Evolutionary conservation across 1,284 basidiomycete genomes (phyloP).

Genomic region (Takashimella tepidaria): DNA sequence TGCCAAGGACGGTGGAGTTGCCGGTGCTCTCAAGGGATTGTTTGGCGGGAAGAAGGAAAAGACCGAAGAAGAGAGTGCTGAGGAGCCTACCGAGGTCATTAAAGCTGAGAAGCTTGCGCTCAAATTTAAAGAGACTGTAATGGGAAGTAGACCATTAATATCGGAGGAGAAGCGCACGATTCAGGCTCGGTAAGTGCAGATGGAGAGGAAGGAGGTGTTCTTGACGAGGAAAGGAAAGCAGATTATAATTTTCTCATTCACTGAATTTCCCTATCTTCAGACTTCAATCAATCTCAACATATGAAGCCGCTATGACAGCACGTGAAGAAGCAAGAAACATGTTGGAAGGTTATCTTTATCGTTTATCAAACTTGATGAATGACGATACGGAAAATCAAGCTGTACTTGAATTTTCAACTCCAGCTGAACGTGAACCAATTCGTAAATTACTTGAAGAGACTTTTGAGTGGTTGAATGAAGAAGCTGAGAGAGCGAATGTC

Average conservation of each 20-base stretch:
- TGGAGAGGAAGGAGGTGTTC: no score
- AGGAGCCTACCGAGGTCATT: slow-evolving; percentile 40
- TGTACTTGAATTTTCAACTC: slow-evolving; percentile 72
- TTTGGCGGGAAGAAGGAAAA: slow-evolving; percentile 59
- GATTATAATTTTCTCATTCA: no score
- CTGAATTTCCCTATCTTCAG: slow-evolving; percentile 48
- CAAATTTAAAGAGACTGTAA: slow-evolving; percentile 58
- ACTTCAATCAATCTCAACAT: slow-evolving; percentile 68
- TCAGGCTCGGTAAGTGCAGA: slow-evolving; percentile 59
- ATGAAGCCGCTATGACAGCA: slow-evolving; percentile 69
- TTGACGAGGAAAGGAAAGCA: no score
- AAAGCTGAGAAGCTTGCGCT: slow-evolving; percentile 50
- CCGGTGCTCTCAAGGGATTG: slow-evolving; percentile 72
- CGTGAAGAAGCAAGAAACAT: slow-evolving; percentile 87
- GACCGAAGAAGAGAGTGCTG: slow-evolving; percentile 22
- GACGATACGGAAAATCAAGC: slow-evolving; percentile 59
- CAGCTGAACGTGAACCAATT: slow-evolving; percentile 64
- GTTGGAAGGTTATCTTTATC: slow-evolving; percentile 89
- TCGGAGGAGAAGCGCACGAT: slow-evolving; percentile 65
- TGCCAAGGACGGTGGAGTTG: slow-evolving; percentile 68
- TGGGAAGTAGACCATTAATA: slow-evolving; percentile 65
- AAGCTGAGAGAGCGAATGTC: slow-evolving; percentile 77
- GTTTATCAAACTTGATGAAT: slow-evolving; percentile 74
- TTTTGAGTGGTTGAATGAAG: slow-evolving; percentile 75
- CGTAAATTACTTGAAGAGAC: slow-evolving; percentile 62